Evolutionary conservation across 1,139 yeast genomes (phyloP).

Genomic region (Suhomyces coccinellae): DNA sequence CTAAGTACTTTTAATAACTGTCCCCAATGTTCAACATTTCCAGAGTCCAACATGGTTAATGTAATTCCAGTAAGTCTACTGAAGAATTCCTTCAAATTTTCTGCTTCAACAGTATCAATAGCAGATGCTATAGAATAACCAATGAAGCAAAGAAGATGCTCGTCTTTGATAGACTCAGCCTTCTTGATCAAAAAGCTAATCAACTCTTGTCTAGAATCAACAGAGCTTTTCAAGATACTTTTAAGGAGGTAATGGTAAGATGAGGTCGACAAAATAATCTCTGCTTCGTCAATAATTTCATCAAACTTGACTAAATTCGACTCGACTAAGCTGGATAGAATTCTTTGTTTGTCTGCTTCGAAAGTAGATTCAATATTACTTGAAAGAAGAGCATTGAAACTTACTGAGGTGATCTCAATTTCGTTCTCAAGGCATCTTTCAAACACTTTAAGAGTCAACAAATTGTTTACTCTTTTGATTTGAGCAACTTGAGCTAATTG

Average conservation of each 20-base stretch:
- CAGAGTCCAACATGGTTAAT: slow-evolving; percentile 4
- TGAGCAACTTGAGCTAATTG: slow-evolving; percentile 14
- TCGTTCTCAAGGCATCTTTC: slow-evolving; percentile 11
- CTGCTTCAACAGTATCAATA: background rate
- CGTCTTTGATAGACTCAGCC: slow-evolving; percentile 19
- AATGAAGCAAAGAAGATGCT: slow-evolving; percentile 23
- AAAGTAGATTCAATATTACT: slow-evolving; percentile 3
- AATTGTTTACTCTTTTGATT: background rate
- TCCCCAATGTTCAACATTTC: slow-evolving; percentile 14
- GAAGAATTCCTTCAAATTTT: slow-evolving; percentile 13
- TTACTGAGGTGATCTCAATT: slow-evolving; percentile 5
- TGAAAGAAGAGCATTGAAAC: slow-evolving; percentile 9
- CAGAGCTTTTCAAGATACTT: slow-evolving; percentile 19
- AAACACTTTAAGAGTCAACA: slow-evolving; percentile 9
- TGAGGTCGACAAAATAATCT: slow-evolving; percentile 16
- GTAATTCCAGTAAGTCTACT: slow-evolving; percentile 11
- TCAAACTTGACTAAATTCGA: slow-evolving; percentile 25
- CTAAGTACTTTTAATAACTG: slow-evolving; percentile 18
- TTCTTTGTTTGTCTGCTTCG: slow-evolving; percentile 3
- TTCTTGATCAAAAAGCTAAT: slow-evolving; percentile 19
- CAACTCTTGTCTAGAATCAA: slow-evolving; percentile 12
- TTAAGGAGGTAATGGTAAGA: slow-evolving; percentile 25
- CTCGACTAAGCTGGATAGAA: slow-evolving; percentile 20
- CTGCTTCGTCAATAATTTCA: slow-evolving; percentile 19
- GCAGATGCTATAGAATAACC: slow-evolving; percentile 18